Base-by-base conservation (phyloP, 2,329 filamentous ascomycete genomes). In the Nothomitra cinnamomea region DNA sequence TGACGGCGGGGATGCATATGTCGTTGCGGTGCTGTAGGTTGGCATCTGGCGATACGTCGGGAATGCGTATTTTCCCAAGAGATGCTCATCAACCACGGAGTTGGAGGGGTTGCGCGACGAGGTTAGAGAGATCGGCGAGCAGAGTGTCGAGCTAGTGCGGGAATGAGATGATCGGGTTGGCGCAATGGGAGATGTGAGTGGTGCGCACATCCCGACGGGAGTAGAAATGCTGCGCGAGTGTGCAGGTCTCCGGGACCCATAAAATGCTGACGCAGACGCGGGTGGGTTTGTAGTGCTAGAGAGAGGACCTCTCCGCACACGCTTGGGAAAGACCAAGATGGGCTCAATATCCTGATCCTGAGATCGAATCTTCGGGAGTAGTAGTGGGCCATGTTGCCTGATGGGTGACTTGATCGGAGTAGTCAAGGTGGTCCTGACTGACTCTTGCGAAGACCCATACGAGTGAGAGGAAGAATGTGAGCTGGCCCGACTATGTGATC, bases 1-100 rank as follows among this genome's bases (percentile, higher is more conserved):
- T 17, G 66, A 64, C 36, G 67, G 64, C n/a, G 67, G 64, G n/a
- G 28, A 32, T 63, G 62, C 52, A 67, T 15, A 66, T 57, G 55
- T 59, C 63, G 60, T 59, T 60, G 71, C 64, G 56, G 73, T 68
- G 53, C 72, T 66, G 59, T 77, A 79, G 58, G 68, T 71, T 32
- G 85, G 82, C 66, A 87, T 75, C 61, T 85, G 82, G 55, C 83
- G 82, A 68, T 92, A 94, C 48, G 85, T 85, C n/a, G 87, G 83
- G 69, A 87, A 94, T 56, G 82, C 83, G 68, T 82, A 90, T 59
- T 80, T 81, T 60, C 76, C 79, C 54, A 87, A 69, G 36, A 78
- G 73, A 56, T 72, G 70, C 58, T 78, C 77, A 59, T 89, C 84
- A 47, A 89, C 72, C 61, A 77, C 80, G 61, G 79, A 80, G 45